Conservation (phyloP, 306 rosid species). For the Vigna hirtella region DNA sequence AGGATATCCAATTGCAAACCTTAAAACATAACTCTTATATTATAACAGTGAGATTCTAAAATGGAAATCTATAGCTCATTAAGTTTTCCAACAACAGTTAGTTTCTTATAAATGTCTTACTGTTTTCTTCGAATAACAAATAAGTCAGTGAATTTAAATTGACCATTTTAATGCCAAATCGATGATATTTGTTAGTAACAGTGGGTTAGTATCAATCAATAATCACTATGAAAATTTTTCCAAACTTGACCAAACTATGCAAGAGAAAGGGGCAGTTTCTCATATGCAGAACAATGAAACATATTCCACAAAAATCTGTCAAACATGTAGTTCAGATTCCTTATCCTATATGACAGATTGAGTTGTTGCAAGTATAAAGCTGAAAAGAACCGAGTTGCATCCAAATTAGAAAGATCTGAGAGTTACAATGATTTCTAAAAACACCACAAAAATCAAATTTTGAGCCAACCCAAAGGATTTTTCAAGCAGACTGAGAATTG, state of each 20-base stretch:
- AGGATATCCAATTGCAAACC: no score
- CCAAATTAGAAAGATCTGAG: neutral
- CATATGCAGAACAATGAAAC: slow-evolving; percentile 13
- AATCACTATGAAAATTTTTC: no score
- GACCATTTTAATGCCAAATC: neutral
- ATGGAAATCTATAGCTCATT: no score
- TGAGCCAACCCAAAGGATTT: neutral
- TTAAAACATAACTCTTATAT: no score
- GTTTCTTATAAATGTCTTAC: no score
- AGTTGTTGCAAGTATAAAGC: neutral
- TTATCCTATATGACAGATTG: neutral
- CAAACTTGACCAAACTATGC: neutral
- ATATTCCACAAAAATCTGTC: slow-evolving; percentile 1
- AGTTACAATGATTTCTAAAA: neutral
- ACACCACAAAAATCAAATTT: neutral
- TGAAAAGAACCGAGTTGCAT: neutral
- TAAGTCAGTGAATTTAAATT: neutral
- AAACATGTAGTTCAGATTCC: neutral
- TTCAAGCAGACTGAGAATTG: neutral
- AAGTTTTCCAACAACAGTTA: no score
- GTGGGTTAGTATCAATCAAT: neutral
- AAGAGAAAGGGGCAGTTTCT: neutral
- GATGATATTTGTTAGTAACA: neutral
- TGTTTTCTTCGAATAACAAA: neutral
- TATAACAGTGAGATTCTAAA: no score